Evolutionary conservation across 2,329 filamentous ascomycete species (phyloP).

Genomic region (Didymellaceae sp.): DNA sequence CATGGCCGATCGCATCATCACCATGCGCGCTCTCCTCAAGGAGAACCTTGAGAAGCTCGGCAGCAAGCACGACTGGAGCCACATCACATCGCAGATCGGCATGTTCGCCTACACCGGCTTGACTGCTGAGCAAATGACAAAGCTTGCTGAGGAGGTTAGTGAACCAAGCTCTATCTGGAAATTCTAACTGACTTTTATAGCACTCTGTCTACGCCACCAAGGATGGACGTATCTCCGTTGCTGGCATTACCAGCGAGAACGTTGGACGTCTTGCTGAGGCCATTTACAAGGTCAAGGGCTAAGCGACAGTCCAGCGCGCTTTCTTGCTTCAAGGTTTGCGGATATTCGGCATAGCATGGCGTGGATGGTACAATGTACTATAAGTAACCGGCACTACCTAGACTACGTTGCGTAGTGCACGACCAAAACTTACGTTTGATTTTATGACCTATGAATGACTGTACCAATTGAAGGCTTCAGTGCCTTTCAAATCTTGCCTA

Average conservation of each 20-base stretch:
- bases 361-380: slow-evolving; percentile 32
- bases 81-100: slow-evolving; percentile 96
- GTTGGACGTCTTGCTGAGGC: slow-evolving; percentile 81
- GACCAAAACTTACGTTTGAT: slow-evolving; percentile 8
- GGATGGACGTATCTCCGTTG: slow-evolving; percentile 85
- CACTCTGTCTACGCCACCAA: slow-evolving; percentile 98
- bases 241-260: slow-evolving; percentile 80
- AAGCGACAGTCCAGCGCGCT: slow-evolving; percentile 20
- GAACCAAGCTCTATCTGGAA: background rate
- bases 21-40: slow-evolving; percentile 94
- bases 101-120: slow-evolving; percentile 99
- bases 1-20: slow-evolving; percentile 99
- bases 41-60: slow-evolving; percentile 93
- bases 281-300: slow-evolving; percentile 82
- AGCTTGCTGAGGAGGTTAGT: slow-evolving; percentile 80
- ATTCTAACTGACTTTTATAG: slow-evolving; percentile 44
- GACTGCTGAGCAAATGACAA: slow-evolving; percentile 88
- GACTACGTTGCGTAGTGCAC: slow-evolving; percentile 13
- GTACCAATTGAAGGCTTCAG: too few species aligned
- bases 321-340: slow-evolving; percentile 13
- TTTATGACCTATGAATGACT: background rate
- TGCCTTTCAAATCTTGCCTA: too few species aligned
- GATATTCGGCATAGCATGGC: slow-evolving; percentile 25
- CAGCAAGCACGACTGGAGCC: slow-evolving; percentile 96
- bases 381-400: slow-evolving; percentile 16